These are phyloP conservation scores for Zygosaccharomyces pseudorouxii DNA, from an alignment of 805 yeast species.

Conservation along the genomic window DNA sequence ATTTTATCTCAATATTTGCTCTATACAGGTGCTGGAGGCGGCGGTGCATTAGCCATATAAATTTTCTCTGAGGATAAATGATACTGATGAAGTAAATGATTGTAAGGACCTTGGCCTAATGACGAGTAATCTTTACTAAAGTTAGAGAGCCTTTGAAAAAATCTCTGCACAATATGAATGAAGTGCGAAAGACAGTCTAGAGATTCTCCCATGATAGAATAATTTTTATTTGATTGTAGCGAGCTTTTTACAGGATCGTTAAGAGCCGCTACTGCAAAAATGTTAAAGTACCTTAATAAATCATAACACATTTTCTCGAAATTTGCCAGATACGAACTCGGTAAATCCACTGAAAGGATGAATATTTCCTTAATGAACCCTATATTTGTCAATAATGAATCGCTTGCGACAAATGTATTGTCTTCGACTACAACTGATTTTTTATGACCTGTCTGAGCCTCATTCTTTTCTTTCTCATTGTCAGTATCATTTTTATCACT, in stretches of 20 bases:
- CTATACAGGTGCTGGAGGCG: slow-evolving; percentile 27
- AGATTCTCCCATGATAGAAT: slow-evolving; percentile 42
- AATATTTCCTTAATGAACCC: slow-evolving; percentile 47
- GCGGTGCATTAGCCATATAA: slow-evolving; percentile 34
- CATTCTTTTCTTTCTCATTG: slow-evolving; percentile 11
- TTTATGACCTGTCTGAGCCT: slow-evolving; percentile 30
- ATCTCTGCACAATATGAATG: slow-evolving; percentile 28
- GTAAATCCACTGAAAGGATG: slow-evolving; percentile 53
- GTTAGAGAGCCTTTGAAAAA: slow-evolving; percentile 26
- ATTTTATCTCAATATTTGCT: neutral
- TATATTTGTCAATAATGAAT: slow-evolving; percentile 42
- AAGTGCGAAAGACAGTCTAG: slow-evolving; percentile 40
- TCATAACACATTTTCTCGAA: slow-evolving; percentile 45
- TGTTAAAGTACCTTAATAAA: slow-evolving; percentile 48
- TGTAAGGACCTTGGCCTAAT: slow-evolving; percentile 22
- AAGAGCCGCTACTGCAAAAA: slow-evolving; percentile 26
- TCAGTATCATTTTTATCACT: slow-evolving; percentile 10
- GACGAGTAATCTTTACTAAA: slow-evolving; percentile 25
- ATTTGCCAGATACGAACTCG: slow-evolving; percentile 33
- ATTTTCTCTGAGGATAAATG: slow-evolving; percentile 29
- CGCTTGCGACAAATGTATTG: slow-evolving; percentile 54
- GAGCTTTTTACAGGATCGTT: slow-evolving; percentile 20
- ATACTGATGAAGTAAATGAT: slow-evolving; percentile 23
- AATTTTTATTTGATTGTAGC: slow-evolving; percentile 32
- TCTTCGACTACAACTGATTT: slow-evolving; percentile 47